Conservation (phyloP, 169 alveolate genomes). For the Plasmodium knowlesi region DNA sequence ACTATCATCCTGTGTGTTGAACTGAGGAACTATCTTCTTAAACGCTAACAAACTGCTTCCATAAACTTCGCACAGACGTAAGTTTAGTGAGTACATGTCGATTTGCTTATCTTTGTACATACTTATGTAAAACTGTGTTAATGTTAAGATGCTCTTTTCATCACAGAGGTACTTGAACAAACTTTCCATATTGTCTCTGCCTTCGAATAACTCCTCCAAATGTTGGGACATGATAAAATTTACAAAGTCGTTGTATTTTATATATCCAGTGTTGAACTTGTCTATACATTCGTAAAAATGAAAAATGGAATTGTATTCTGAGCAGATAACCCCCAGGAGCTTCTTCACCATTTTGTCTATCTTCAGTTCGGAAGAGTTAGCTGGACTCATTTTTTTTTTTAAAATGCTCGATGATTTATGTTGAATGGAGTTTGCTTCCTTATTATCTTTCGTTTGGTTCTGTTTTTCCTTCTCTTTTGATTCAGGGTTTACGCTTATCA, state of each 20-base stretch:
- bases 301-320: slow-evolving; percentile 56
- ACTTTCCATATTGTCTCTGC: slow-evolving; percentile 37
- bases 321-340: slow-evolving; percentile 14
- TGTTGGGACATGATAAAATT: slow-evolving; percentile 17
- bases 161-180: slow-evolving; percentile 52
- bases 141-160: slow-evolving; percentile 48
- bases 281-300: slow-evolving; percentile 75
- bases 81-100: slow-evolving; percentile 54
- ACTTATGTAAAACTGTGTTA: slow-evolving; percentile 50
- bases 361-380: slow-evolving; percentile 27
- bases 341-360: slow-evolving; percentile 18
- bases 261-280: slow-evolving; percentile 69
- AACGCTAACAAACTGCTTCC: slow-evolving; percentile 46
- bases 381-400: slow-evolving; percentile 26
- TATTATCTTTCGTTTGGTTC: slow-evolving; percentile 12
- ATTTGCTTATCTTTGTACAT: slow-evolving; percentile 19
- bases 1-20: slow-evolving; percentile 1
- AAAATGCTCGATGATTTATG: slow-evolving; percentile 64
- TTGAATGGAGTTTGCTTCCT: background rate
- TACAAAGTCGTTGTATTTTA: slow-evolving; percentile 58
- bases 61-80: slow-evolving; percentile 50
- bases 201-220: slow-evolving; percentile 43
- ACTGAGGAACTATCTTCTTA: slow-evolving; percentile 17
- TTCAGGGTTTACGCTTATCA: background rate
- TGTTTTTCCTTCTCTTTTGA: background rate